phyloP scores from a whole-genome alignment of 257 asterid genomes.

The Echites panduratus region DNA sequence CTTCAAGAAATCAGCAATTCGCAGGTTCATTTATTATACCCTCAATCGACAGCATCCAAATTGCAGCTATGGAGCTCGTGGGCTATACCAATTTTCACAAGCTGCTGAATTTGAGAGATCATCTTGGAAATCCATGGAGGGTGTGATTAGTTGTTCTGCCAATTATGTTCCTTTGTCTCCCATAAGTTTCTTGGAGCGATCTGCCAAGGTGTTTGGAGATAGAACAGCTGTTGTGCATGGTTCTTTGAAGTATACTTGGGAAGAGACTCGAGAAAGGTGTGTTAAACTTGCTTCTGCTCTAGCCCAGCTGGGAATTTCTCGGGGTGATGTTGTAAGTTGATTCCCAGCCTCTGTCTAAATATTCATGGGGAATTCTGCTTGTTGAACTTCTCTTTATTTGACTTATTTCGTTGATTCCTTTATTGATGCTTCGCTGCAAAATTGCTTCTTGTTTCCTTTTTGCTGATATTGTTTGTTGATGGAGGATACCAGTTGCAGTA shows the following conservation, averaged over 20 bases:
- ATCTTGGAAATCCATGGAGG: slow-evolving; percentile 24
- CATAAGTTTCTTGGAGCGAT: slow-evolving; percentile 33
- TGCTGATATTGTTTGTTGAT: neutral
- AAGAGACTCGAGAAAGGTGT: slow-evolving; percentile 30
- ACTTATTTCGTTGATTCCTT: no score
- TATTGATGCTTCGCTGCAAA: neutral
- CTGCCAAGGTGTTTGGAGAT: slow-evolving; percentile 32
- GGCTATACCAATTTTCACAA: slow-evolving; percentile 7
- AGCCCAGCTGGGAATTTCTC: slow-evolving; percentile 29
- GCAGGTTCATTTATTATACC: neutral
- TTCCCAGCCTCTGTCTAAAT: neutral
- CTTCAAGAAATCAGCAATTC: slow-evolving; percentile 7
- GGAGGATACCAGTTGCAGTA: neutral
- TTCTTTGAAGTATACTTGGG: slow-evolving; percentile 31
- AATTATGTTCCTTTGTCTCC: slow-evolving; percentile 36
- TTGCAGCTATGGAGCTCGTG: neutral
- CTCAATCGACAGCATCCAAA: neutral
- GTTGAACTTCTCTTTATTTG: neutral
- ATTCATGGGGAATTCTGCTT: neutral
- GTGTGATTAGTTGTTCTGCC: slow-evolving; percentile 23
- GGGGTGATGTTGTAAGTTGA: slow-evolving; percentile 30
- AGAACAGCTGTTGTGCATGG: slow-evolving; percentile 34
- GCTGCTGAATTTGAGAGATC: slow-evolving; percentile 10
- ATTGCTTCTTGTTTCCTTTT: neutral
- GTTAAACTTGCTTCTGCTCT: slow-evolving; percentile 34